Percentiles rank a stretch among this genome's conserved stretches.
These are phyloP conservation scores for Onygenales sp. DNA, from an alignment of 2,329 filamentous ascomycete species.

Conservation along the genomic window DNA sequence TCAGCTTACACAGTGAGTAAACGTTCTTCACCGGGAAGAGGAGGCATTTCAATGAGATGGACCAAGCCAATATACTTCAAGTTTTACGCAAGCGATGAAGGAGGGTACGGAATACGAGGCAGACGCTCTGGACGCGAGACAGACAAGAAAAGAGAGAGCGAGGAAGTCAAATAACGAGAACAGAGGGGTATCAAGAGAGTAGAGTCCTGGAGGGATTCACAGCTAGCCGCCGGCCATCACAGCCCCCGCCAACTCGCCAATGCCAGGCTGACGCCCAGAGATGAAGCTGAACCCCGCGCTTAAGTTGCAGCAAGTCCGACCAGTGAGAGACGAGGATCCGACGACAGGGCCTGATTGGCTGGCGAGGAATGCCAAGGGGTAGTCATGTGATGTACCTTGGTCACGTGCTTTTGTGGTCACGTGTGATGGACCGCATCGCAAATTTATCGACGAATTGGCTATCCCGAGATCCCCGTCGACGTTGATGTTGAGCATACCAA, in stretches of 20 bases:
- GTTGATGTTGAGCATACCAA: no score
- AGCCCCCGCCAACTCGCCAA: background rate
- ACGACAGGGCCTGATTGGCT: no score
- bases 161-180: background rate
- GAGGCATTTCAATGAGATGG: slow-evolving; percentile 30
- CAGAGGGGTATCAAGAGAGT: background rate
- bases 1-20: slow-evolving; percentile 36
- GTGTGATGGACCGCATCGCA: no score
- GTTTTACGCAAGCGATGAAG: background rate
- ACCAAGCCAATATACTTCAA: background rate
- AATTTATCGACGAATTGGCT: no score
- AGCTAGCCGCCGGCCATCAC: background rate
- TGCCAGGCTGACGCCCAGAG: no score
- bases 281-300: no score
- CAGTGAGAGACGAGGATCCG: no score
- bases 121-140: background rate
- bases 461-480: no score
- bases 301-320: no score
- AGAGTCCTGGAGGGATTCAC: background rate
- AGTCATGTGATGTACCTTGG: no score
- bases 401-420: no score
- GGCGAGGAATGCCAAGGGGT: no score
- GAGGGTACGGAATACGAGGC: background rate
- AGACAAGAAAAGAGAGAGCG: background rate
- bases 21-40: slow-evolving; percentile 36